Evolutionary conservation across 371 early-diverging fungal species (phyloP), one percentile per base, ranked within the genome.

Genomic region (Rhizopus arrhizus): DNA sequence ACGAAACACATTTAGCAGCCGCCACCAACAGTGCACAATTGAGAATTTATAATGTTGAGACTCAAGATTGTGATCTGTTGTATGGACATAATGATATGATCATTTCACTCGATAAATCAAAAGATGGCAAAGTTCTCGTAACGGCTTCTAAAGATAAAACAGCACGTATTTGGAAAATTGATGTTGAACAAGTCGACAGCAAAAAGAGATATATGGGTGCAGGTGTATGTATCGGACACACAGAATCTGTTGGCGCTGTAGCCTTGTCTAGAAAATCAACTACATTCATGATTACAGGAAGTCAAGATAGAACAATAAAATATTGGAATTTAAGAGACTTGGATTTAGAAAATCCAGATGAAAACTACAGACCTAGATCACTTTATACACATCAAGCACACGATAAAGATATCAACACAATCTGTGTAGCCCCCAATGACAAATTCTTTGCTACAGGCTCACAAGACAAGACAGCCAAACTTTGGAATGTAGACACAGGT

Each of bases 321-420:
- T 79, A 85, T 63, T 98, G 99, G 99, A 92, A 95, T 54, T 67
- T 87, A 42, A 70, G 77, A 51, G 77, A 82, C 47, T 66, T 77
- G 32, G 81, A 85, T 56, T 58, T 77, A 15, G 75, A 75, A 31
- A 64, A 64, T 28, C 72, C 76, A 3, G 65, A 75, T 48, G 81
- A 80, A 48, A 67, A 75, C 3, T 65, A 71, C 13, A 79, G 75
- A 5, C 82, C 85, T 47, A 86, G 83, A 56, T 81, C 96, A 1
- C 70, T 84, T 35, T 97, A 87, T 68, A 98, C 96, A 22, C 85
- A 94, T 74, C 90, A 89, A 68, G 97, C 96, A 0, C 99, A 99
- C 77, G 98, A 96, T 34, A 96, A 95, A 78, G 98, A 98, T 70
- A 96, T 99, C 70, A 97, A 99, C 69, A 83, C 94, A 2, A 84